Conservation (phyloP, 2,329 filamentous ascomycete genomes). For the Aureobasidium sp. region DNA sequence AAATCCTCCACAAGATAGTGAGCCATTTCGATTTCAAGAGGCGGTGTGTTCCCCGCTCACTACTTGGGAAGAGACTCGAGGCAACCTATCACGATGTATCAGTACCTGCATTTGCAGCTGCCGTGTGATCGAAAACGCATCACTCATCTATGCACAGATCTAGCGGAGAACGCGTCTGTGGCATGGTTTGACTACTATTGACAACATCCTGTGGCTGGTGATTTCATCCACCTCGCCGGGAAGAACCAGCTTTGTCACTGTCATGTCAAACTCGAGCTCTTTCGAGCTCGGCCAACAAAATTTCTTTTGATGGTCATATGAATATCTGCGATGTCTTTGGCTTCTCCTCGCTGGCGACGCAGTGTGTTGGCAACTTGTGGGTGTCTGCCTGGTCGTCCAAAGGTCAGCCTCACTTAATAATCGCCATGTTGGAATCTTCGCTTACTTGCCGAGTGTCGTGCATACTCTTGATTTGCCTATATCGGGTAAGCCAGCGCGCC, state of each 20-base stretch:
- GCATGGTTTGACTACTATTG: neutral
- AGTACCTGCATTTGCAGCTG: neutral
- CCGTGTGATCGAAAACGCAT: neutral
- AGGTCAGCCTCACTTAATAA: neutral
- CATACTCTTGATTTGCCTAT: neutral
- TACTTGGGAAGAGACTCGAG: neutral
- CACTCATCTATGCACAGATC: neutral
- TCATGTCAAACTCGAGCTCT: neutral
- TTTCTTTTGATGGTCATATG: neutral
- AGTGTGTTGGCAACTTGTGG: neutral
- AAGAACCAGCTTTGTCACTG: neutral
- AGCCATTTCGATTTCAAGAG: neutral
- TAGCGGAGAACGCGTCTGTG: slow-evolving; percentile 3
- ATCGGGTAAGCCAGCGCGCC: neutral
- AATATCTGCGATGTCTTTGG: neutral
- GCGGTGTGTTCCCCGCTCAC: neutral
- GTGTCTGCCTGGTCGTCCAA: neutral
- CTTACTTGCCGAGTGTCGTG: slow-evolving; percentile 1
- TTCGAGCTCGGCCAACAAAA: neutral
- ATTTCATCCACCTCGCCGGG: neutral
- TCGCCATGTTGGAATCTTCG: neutral
- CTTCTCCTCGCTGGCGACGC: neutral
- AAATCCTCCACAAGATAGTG: neutral
- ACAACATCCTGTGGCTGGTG: neutral
- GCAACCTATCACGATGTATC: neutral